These are phyloP conservation scores for Botryobasidium botryosum DNA, from an alignment of 768 basidiomycete genomes.

Conservation along the genomic window DNA sequence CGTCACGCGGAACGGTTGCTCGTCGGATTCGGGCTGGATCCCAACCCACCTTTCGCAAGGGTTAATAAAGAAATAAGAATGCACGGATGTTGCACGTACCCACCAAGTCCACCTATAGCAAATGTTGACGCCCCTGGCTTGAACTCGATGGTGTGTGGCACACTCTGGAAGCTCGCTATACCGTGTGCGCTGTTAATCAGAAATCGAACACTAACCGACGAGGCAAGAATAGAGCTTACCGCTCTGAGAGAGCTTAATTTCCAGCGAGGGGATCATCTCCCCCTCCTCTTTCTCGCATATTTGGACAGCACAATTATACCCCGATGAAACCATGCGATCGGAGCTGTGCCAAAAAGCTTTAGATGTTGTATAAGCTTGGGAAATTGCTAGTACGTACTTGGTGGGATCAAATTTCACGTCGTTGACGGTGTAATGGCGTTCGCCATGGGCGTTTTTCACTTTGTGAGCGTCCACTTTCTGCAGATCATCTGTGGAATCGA, in stretches of 20 bases:
- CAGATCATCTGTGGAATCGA: too few relatives aligned
- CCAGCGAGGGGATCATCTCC: neutral
- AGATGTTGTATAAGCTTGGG: neutral
- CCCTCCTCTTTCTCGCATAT: slow-evolving; percentile 1
- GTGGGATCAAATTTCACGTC: slow-evolving; percentile 8
- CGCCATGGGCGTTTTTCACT: too few relatives aligned
- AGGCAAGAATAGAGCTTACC: neutral
- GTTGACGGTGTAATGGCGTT: slow-evolving; percentile 4
- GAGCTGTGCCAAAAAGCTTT: neutral
- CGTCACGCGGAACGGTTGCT: too few relatives aligned
- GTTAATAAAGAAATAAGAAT: neutral
- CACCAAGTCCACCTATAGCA: slow-evolving; percentile 3
- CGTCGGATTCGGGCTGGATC: slow-evolving; percentile 1
- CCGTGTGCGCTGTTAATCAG: too few relatives aligned
- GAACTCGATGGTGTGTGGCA: slow-evolving; percentile 6
- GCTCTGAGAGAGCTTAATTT: neutral
- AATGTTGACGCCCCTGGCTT: slow-evolving; percentile 5
- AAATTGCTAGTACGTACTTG: neutral
- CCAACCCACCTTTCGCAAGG: neutral
- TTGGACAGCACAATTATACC: neutral
- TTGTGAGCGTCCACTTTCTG: too few relatives aligned
- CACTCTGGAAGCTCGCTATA: too few relatives aligned
- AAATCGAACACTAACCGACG: neutral
- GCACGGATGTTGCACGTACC: neutral
- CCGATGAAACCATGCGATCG: slow-evolving; percentile 2